Evolutionary conservation across 768 basidiomycete genomes (phyloP).

Genomic region (Lentinula sp.): DNA sequence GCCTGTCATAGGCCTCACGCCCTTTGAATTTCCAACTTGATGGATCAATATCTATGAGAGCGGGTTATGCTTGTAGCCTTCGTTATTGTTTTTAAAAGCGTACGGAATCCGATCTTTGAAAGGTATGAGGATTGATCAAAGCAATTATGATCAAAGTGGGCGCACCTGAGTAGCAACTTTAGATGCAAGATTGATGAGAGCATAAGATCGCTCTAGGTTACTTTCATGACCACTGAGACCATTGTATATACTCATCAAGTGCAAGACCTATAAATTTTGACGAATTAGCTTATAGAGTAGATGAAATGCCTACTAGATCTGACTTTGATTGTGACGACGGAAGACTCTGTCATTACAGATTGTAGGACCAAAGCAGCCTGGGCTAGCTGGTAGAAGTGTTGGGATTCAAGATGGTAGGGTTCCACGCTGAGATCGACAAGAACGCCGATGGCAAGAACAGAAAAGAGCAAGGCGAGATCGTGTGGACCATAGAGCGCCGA

Average conservation of each 20-base stretch:
- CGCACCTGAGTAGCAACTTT: conserved; percentile 43
- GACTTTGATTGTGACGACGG: conserved; percentile 41
- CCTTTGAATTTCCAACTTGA: conserved; percentile 43
- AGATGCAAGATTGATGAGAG: conserved; percentile 39
- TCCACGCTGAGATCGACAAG: conserved; percentile 39
- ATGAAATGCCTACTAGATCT: not conserved
- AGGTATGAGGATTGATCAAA: not conserved
- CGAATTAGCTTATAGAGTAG: not conserved
- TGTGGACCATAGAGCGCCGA: conserved; percentile 37
- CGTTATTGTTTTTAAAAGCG: conserved; percentile 9
- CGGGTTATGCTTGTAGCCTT: not conserved
- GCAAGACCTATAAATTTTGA: conserved; percentile 27
- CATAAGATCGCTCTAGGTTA: conserved; percentile 41
- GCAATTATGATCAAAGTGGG: conserved; percentile 7
- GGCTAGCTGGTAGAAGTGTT: conserved; percentile 45
- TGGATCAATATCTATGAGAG: conserved; percentile 39
- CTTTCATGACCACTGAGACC: conserved; percentile 47
- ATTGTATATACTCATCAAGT: conserved; percentile 50
- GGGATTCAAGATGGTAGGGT: conserved; percentile 45
- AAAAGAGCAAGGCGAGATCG: conserved; percentile 41
- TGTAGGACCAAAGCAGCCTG: conserved; percentile 41
- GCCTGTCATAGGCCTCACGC: conserved; percentile 45
- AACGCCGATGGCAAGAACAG: conserved; percentile 41
- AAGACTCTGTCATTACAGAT: conserved; percentile 34
- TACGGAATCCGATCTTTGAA: conserved; percentile 38